Percentiles rank a stretch among this genome's conserved stretches.
These are phyloP conservation scores for Macaranga tanarius DNA, from an alignment of 441 rosid species.

Conservation along the genomic window DNA sequence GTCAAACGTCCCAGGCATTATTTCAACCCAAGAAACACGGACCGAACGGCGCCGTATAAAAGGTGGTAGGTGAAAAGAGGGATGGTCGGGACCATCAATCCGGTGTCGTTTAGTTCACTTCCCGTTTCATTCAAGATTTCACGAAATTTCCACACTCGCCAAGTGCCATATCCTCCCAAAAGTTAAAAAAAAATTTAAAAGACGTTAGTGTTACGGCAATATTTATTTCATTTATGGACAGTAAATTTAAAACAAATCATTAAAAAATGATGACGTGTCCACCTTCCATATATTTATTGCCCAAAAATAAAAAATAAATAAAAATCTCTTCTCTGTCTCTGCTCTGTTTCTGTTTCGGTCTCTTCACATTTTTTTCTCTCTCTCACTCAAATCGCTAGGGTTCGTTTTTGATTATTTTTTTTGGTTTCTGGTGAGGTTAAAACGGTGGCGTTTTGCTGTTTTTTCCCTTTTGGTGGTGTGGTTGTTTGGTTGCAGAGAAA, in stretches of 20 bases:
- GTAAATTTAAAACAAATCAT: not conserved
- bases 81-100: not conserved
- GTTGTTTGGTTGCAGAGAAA: conserved; percentile 25
- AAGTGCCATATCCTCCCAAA: conserved; percentile 46
- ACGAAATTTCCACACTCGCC: conserved; percentile 8
- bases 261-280: conserved; percentile 42
- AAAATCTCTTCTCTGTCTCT: conserved; percentile 28
- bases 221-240: conserved; percentile 7
- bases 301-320: conserved; percentile 10
- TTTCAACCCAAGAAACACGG: not conserved
- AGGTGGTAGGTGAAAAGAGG: conserved; percentile 23
- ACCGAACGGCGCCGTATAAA: conserved; percentile 23
- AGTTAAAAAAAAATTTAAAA: no score
- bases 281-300: conserved; percentile 25
- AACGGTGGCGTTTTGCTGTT: not conserved
- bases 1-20: conserved; percentile 1
- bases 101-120: conserved; percentile 32
- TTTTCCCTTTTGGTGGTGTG: not conserved
- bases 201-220: conserved; percentile 69
- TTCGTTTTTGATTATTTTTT: conserved; percentile 50
- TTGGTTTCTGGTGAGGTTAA: not conserved
- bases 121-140: conserved; percentile 34
- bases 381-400: conserved; percentile 17
- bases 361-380: no score
- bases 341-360: no score